Base-by-base conservation (phyloP, 2,329 filamentous ascomycete genomes). In the Rutstroemia sp. region DNA sequence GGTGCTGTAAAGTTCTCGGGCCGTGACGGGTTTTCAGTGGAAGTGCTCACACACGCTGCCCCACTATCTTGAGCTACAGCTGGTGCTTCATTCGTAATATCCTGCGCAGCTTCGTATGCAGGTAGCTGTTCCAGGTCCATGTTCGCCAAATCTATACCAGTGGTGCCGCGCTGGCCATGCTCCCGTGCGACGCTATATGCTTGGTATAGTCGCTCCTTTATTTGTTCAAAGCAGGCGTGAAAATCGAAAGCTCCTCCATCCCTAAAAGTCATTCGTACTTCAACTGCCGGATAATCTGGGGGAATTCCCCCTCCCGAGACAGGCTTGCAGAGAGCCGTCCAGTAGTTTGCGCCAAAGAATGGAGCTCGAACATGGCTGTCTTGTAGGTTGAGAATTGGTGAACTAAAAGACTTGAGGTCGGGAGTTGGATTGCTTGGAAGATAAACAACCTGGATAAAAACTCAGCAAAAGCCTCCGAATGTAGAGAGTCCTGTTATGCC, bases 161-260 rank as follows among this genome's bases (percentile, higher is more conserved):
- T 54, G 42, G 76, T 65, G 4, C 49, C 75, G 47, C 72, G 76
- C 61, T 77, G 77, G n/a, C 85, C 86, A 60, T 79, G 83, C 65
- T 88, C 86, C 55, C 85, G 74, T 34, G 86, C 85, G 57, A 88
- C 79, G 56, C 94, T 88, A 39, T 91, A 82, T 7, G 86, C 89
- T 65, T 96, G 89, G 61, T 87, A 81, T 56, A 96, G 74, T 6
- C 90, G 81, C 68, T 95, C 92, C 68, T 89, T 91, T 61, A 96
- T 84, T 56, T 87, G 79, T 65, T 95, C 89, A 67, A 92, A 96
- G 52, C 82, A 82, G 51, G 83, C 81, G 65, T 92, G 86, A 68
- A 95, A 97, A 64, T 96, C 91, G 70, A 88, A 94, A 57, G 92
- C 92, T n/a, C 92, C 92, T 45, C 92, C 92, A 60, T 97, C 92